Percentiles rank a stretch among this genome's conserved stretches.
Conservation (phyloP, 2,329 filamentous ascomycete species). For the Fusarium solani-melongenae region DNA sequence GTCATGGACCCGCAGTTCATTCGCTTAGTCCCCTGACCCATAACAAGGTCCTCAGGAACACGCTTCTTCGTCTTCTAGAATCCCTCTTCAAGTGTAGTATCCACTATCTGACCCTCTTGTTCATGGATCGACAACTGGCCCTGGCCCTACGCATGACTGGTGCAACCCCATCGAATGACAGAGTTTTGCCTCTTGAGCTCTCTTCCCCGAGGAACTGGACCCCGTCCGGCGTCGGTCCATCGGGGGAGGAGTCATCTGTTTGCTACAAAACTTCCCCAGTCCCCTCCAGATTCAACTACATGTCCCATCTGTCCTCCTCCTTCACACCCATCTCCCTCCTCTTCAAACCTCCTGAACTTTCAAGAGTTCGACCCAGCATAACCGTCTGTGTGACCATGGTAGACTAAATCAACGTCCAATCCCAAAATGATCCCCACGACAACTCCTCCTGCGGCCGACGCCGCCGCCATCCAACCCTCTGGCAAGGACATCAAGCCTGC, state of each 20-base stretch:
- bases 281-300: neutral
- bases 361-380: constrained; percentile 6
- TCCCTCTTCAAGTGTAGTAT: neutral
- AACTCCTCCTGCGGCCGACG: constrained; percentile 30
- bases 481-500: constrained; percentile 18
- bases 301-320: neutral
- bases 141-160: constrained; percentile 23
- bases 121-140: constrained; percentile 30
- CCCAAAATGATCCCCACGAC: constrained; percentile 29
- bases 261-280: constrained; percentile 28
- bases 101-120: constrained; percentile 8
- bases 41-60: neutral
- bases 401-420: constrained; percentile 12
- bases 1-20: constrained; percentile 5
- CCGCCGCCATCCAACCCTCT: constrained; percentile 17
- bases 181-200: constrained; percentile 32
- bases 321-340: neutral
- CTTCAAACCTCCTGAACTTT: neutral
- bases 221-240: constrained; percentile 29
- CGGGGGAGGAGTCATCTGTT: constrained; percentile 14
- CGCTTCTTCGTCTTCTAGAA: constrained; percentile 26
- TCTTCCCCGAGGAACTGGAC: neutral
- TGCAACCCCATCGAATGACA: constrained; percentile 34
- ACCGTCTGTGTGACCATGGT: constrained; percentile 37
- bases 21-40: constrained; percentile 6